These are phyloP conservation scores for Cercospora citrullina DNA, from an alignment of 2,329 filamentous ascomycete genomes.

Conservation along the genomic window DNA sequence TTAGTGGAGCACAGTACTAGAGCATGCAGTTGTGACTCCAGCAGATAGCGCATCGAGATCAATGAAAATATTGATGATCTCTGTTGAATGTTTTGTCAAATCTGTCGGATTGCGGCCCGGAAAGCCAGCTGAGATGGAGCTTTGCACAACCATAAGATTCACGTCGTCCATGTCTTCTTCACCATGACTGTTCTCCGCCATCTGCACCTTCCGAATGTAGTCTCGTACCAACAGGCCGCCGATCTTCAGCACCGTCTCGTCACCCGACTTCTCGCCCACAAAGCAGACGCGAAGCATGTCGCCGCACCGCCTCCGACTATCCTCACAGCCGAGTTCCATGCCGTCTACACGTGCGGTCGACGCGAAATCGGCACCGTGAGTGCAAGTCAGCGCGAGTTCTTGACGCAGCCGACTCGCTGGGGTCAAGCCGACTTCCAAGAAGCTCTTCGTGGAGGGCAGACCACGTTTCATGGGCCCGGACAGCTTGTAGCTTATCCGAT, in stretches of 20 bases:
- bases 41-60: not conserved
- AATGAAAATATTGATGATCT: not conserved
- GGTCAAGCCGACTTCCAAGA: constrained; percentile 63
- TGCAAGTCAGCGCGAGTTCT: constrained; percentile 45
- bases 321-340: constrained; percentile 77
- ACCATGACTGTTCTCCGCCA: constrained; percentile 57
- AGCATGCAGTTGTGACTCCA: not conserved
- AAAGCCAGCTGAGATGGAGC: not conserved
- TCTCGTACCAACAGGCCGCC: constrained; percentile 57
- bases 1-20: constrained; percentile 21
- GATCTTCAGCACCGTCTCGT: constrained; percentile 60
- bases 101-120: not conserved
- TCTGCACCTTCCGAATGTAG: constrained; percentile 57
- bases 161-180: not conserved
- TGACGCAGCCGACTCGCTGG: constrained; percentile 37
- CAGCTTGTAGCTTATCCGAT: constrained; percentile 93
- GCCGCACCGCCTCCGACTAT: constrained; percentile 57
- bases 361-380: constrained; percentile 64
- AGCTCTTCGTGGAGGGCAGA: constrained; percentile 82
- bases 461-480: constrained; percentile 92
- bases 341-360: constrained; percentile 87
- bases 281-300: constrained; percentile 47
- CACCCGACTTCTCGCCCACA: constrained; percentile 60
- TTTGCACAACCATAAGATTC: not conserved
- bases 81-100: not conserved